Conservation (phyloP, 805 yeast genomes). For the Yarrowia porcina region DNA sequence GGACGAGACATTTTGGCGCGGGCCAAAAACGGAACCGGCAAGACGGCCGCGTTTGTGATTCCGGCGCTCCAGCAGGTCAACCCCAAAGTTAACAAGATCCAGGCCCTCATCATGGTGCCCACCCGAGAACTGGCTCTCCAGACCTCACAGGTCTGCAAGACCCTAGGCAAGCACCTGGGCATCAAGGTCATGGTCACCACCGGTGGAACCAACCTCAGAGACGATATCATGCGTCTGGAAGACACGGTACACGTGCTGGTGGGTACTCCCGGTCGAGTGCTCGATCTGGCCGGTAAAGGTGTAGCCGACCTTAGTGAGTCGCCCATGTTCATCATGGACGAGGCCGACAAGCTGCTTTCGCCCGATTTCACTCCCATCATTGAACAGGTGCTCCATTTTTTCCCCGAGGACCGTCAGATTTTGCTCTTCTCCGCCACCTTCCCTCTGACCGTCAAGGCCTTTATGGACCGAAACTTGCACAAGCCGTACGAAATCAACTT, state of each 20-base stretch:
- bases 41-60: constrained; percentile 94
- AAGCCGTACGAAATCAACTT: constrained; percentile 94
- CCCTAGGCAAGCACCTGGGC: constrained; percentile 90
- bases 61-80: constrained; percentile 88
- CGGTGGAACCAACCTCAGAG: constrained; percentile 93
- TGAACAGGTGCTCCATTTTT: constrained; percentile 76
- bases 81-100: constrained; percentile 79
- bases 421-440: constrained; percentile 91
- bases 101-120: constrained; percentile 90
- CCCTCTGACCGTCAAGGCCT: constrained; percentile 88
- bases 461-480: constrained; percentile 84
- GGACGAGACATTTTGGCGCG: constrained; percentile 96
- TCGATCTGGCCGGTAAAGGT: constrained; percentile 85
- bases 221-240: constrained; percentile 87
- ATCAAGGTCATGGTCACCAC: constrained; percentile 96
- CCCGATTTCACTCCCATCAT: constrained; percentile 85
- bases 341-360: constrained; percentile 94
- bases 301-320: constrained; percentile 85
- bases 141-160: constrained; percentile 94
- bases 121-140: constrained; percentile 97
- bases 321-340: constrained; percentile 92
- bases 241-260: constrained; percentile 93
- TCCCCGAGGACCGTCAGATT: constrained; percentile 80
- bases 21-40: constrained; percentile 98
- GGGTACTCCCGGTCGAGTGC: constrained; percentile 96